Conservation (phyloP, 2,329 filamentous ascomycete species). For the Paracoccidioides brasiliensis region DNA sequence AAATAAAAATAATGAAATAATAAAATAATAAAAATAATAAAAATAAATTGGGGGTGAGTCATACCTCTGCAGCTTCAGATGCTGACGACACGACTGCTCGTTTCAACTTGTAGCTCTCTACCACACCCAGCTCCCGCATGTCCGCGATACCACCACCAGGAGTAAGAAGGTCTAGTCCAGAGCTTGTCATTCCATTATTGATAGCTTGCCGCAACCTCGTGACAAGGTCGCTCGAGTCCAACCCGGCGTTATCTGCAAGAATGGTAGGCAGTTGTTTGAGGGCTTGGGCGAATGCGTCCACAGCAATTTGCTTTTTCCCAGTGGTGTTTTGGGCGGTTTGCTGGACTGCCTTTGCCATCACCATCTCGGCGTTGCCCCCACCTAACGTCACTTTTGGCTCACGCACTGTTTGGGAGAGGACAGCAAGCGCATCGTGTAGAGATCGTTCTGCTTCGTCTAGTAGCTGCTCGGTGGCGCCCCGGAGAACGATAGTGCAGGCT, state of each 20-base stretch:
- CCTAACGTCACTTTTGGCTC: slow-evolving; percentile 90
- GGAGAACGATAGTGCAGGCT: slow-evolving; percentile 92
- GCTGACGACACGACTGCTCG: slow-evolving; percentile 93
- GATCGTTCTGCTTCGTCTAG: slow-evolving; percentile 94
- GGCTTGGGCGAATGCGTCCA: slow-evolving; percentile 77
- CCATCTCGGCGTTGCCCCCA: slow-evolving; percentile 94
- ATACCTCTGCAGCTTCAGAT: slow-evolving; percentile 89
- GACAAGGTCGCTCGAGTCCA: slow-evolving; percentile 90
- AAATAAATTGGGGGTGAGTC: slow-evolving; percentile 23
- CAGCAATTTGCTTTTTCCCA: slow-evolving; percentile 91
- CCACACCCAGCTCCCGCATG: slow-evolving; percentile 88
- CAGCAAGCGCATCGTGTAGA: slow-evolving; percentile 87
- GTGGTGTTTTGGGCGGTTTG: slow-evolving; percentile 84
- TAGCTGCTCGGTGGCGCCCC: slow-evolving; percentile 91
- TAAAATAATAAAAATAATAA: too few species aligned
- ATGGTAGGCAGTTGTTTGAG: slow-evolving; percentile 91
- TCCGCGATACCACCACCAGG: slow-evolving; percentile 88
- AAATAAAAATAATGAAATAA: too few species aligned
- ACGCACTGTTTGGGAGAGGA: slow-evolving; percentile 90
- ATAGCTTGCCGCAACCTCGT: slow-evolving; percentile 84
- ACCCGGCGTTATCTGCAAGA: slow-evolving; percentile 89
- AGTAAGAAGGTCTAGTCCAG: slow-evolving; percentile 75
- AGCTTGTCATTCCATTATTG: slow-evolving; percentile 86
- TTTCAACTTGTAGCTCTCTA: slow-evolving; percentile 98
- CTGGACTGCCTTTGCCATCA: slow-evolving; percentile 97